Evolutionary conservation across 1,284 basidiomycete genomes (phyloP).

Genomic region (Dichomitus squalens): DNA sequence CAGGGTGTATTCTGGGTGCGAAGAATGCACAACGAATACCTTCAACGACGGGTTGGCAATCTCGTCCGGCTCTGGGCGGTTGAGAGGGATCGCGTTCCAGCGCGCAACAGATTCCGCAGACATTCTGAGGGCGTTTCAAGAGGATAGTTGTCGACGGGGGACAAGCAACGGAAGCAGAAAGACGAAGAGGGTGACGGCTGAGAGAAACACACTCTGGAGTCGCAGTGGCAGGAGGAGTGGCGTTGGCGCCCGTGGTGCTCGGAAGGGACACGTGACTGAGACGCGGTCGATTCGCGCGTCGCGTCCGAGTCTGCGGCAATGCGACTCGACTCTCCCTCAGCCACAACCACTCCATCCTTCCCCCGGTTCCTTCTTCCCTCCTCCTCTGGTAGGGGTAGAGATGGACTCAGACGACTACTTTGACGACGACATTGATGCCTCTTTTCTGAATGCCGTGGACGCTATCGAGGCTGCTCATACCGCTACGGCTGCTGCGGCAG

Average conservation of each 20-base stretch:
- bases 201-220: background rate
- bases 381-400: background rate
- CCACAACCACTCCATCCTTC: slow-evolving; percentile 7
- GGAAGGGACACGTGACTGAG: slow-evolving; percentile 13
- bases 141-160: too few relatives aligned
- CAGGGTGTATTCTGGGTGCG: slow-evolving; percentile 37
- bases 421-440: slow-evolving; percentile 59
- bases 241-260: too few relatives aligned
- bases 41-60: slow-evolving; percentile 41
- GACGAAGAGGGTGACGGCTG: background rate
- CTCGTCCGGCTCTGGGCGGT: slow-evolving; percentile 35
- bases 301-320: slow-evolving; percentile 15
- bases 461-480: slow-evolving; percentile 63
- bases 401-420: slow-evolving; percentile 76
- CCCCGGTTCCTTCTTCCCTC: background rate
- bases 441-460: slow-evolving; percentile 56
- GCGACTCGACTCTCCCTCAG: too few relatives aligned
- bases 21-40: slow-evolving; percentile 66
- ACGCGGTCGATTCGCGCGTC: slow-evolving; percentile 18
- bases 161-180: too few relatives aligned
- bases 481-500: slow-evolving; percentile 3
- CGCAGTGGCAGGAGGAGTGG: background rate
- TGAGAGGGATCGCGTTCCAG: slow-evolving; percentile 71
- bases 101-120: slow-evolving; percentile 64
- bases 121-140: slow-evolving; percentile 40